Percentiles rank a stretch among this genome's conserved stretches.
Conservation (phyloP, 805 yeast genomes). For the Lachancea thermotolerans region DNA sequence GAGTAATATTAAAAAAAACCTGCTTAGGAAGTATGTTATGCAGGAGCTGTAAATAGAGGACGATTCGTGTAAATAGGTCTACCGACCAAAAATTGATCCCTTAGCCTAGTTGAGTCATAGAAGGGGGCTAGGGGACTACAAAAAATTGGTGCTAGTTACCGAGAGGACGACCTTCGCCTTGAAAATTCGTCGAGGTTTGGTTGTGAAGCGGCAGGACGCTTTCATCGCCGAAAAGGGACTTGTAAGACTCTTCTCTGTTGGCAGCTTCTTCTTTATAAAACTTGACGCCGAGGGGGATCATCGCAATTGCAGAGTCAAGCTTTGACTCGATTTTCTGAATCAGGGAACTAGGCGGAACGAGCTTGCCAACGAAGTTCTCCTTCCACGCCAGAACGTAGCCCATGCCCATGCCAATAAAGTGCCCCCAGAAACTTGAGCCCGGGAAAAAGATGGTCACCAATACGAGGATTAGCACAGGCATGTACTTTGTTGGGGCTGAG, state of each 20-base stretch:
- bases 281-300: constrained; percentile 47
- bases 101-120: neutral
- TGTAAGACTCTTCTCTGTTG: constrained; percentile 31
- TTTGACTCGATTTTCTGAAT: constrained; percentile 59
- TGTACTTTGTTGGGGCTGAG: constrained; percentile 49
- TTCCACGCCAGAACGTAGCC: constrained; percentile 55
- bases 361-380: constrained; percentile 45
- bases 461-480: constrained; percentile 51
- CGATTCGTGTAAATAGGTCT: neutral
- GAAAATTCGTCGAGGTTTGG: constrained; percentile 4
- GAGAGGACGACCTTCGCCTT: constrained; percentile 18
- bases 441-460: constrained; percentile 51
- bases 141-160: constrained; percentile 5
- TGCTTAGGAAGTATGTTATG: constrained; percentile 55
- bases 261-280: constrained; percentile 52
- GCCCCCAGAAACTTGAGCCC: constrained; percentile 66
- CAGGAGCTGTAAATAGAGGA: constrained; percentile 9
- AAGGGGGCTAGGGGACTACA: no score
- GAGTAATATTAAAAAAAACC: constrained; percentile 58
- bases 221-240: constrained; percentile 21
- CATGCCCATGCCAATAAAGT: constrained; percentile 54
- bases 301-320: constrained; percentile 42
- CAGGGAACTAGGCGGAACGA: constrained; percentile 60
- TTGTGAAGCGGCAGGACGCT: constrained; percentile 14
- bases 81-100: neutral